Percentiles rank a stretch among this genome's conserved stretches.
Conservation (phyloP, 345 rosid genomes). For the Passiflora organensis region DNA sequence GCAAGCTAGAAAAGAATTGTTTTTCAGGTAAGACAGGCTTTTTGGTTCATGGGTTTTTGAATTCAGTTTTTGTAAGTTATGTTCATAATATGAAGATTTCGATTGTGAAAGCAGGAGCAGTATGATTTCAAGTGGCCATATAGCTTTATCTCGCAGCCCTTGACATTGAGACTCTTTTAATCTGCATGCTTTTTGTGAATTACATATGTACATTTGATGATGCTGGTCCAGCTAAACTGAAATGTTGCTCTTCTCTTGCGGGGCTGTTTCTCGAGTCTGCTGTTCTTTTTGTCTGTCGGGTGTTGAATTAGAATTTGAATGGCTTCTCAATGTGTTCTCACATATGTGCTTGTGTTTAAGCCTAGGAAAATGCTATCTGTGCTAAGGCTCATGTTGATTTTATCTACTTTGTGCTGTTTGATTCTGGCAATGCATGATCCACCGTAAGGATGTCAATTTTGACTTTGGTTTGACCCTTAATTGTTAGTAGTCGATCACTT, state of each 20-base stretch:
- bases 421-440: background rate
- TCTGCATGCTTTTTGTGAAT: background rate
- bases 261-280: no score
- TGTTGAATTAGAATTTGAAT: no score
- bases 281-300: no score
- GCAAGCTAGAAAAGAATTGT: conserved; percentile 38
- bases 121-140: background rate
- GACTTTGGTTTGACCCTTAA: no score
- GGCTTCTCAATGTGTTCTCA: no score
- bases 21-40: conserved; percentile 39
- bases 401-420: background rate
- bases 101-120: background rate
- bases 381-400: background rate
- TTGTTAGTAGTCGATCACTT: background rate
- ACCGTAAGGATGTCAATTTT: no score
- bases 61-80: background rate
- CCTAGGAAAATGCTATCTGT: background rate
- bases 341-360: background rate
- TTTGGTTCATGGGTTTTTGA: no score
- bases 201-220: no score
- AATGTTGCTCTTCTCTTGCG: background rate
- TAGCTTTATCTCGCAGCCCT: background rate
- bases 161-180: background rate
- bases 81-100: background rate
- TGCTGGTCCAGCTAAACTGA: no score